A percentile compares a stretch with the other conserved stretches of the same genome.
Conservation (phyloP, 2,329 filamentous ascomycete species). For the Colletotrichum agaves region DNA sequence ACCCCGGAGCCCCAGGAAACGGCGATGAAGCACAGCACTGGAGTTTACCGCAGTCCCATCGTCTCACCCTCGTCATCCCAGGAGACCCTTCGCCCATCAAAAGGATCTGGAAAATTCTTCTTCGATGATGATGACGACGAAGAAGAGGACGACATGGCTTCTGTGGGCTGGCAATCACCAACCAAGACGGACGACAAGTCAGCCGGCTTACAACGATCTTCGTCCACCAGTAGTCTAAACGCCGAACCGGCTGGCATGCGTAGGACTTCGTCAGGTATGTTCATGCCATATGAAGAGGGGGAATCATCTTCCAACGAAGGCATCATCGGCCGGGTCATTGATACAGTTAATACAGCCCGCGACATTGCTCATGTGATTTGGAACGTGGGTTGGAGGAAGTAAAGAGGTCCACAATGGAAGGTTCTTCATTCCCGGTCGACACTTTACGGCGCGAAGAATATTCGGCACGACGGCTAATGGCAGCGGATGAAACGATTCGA, state of each 20-base stretch:
- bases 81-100: conserved; percentile 80
- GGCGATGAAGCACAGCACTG: conserved; percentile 69
- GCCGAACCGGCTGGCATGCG: conserved; percentile 72
- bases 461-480: conserved; percentile 14
- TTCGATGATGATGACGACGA: conserved; percentile 70
- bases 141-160: conserved; percentile 63
- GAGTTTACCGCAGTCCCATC: conserved; percentile 58
- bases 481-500: conserved; percentile 28
- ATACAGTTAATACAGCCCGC: conserved; percentile 80
- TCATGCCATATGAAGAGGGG: conserved; percentile 86
- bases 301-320: conserved; percentile 70
- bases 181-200: conserved; percentile 38
- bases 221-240: conserved; percentile 61
- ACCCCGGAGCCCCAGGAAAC: conserved; percentile 73
- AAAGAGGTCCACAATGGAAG: conserved; percentile 38
- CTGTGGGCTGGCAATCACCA: conserved; percentile 39
- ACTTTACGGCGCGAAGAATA: conserved; percentile 6
- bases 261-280: conserved; percentile 87
- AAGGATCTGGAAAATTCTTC: conserved; percentile 71
- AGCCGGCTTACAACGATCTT: conserved; percentile 55
- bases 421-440: conserved; percentile 4
- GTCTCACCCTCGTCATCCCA: conserved; percentile 82
- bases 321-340: conserved; percentile 81
- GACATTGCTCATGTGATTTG: conserved; percentile 78
- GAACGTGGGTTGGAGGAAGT: conserved; percentile 75